Evolutionary conservation across 2,329 filamentous ascomycete species (phyloP).

Genomic region (Aureobasidium sp.): DNA sequence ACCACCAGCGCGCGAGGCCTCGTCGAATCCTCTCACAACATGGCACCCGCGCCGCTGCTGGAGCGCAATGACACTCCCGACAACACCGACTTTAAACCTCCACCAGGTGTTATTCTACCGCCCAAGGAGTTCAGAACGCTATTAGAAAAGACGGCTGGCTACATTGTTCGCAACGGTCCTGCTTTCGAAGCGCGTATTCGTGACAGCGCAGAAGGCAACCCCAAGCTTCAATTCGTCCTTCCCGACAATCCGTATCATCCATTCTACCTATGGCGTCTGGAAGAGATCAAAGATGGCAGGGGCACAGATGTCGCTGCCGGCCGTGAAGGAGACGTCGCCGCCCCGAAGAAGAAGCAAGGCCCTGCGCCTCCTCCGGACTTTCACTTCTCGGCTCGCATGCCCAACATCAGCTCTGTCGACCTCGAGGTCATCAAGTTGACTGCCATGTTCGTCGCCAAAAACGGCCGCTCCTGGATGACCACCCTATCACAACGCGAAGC

Average conservation of each 20-base stretch:
- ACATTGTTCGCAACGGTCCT: constrained; percentile 62
- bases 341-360: constrained; percentile 62
- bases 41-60: constrained; percentile 26
- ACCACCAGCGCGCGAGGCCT: not conserved
- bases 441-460: constrained; percentile 86
- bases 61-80: constrained; percentile 23
- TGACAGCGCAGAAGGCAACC: constrained; percentile 73
- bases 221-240: constrained; percentile 87
- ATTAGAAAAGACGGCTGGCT: constrained; percentile 92
- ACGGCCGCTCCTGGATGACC: constrained; percentile 87
- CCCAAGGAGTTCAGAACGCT: constrained; percentile 74
- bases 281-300: constrained; percentile 76
- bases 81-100: constrained; percentile 66
- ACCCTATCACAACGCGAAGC: constrained; percentile 80
- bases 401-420: constrained; percentile 93
- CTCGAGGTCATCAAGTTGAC: constrained; percentile 67
- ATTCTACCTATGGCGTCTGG: constrained; percentile 86
- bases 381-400: constrained; percentile 92
- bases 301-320: constrained; percentile 74
- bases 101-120: constrained; percentile 76
- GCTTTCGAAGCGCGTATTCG: constrained; percentile 77
- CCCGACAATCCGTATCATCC: constrained; percentile 74
- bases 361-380: constrained; percentile 82
- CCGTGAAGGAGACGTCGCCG: constrained; percentile 56
- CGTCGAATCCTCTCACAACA: constrained; percentile 15